Conservation (phyloP, 805 yeast species). For the Teunomyces stri region DNA sequence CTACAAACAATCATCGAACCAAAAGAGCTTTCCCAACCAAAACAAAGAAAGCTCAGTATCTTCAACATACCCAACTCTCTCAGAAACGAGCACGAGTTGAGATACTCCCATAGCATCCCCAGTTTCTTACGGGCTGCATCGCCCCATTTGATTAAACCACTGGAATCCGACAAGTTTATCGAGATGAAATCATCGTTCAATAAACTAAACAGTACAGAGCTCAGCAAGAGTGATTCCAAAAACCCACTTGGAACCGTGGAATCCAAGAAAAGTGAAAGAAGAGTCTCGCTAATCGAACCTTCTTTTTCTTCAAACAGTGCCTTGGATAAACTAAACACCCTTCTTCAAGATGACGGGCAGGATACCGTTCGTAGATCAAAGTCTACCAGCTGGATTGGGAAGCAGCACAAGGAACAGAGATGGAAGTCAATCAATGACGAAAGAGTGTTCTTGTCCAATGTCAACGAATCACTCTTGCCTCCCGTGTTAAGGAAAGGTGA, state of each 20-base stretch:
- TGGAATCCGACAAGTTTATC: slow-evolving; percentile 3
- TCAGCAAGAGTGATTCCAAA: background rate
- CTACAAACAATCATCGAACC: background rate
- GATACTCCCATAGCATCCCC: slow-evolving; percentile 13
- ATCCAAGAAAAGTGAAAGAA: background rate
- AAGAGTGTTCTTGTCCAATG: slow-evolving; percentile 23
- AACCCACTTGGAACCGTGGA: background rate
- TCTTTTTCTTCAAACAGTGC: background rate
- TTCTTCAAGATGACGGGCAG: background rate
- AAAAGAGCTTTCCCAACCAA: background rate
- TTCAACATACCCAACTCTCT: slow-evolving; percentile 1
- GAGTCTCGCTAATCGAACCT: background rate
- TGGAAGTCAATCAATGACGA: slow-evolving; percentile 30
- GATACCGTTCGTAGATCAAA: slow-evolving; percentile 22
- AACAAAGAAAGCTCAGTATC: slow-evolving; percentile 6
- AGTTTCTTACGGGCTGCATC: slow-evolving; percentile 3
- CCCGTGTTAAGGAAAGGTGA: slow-evolving; percentile 32
- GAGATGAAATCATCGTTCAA: slow-evolving; percentile 6
- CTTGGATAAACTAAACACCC: background rate
- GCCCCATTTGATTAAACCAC: background rate
- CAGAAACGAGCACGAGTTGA: slow-evolving; percentile 6
- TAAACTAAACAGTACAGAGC: background rate
- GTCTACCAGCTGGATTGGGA: slow-evolving; percentile 20
- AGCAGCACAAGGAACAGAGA: slow-evolving; percentile 15
- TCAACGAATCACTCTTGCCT: slow-evolving; percentile 32